Base-by-base conservation (phyloP, 352 stramenopile species). In the Phytophthora pluvialis region DNA sequence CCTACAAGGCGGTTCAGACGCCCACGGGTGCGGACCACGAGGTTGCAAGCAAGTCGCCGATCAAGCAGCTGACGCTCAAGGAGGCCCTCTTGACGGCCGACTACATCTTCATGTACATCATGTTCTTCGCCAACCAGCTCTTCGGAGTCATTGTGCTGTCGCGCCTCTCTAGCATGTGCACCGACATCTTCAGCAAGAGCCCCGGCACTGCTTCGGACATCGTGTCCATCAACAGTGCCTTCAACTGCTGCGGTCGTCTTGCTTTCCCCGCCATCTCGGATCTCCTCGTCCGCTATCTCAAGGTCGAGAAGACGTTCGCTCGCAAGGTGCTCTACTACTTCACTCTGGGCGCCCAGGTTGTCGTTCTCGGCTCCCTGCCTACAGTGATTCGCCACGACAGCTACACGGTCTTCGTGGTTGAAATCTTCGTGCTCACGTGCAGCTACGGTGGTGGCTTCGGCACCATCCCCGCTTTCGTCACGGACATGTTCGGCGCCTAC, bases 401-500 rank as follows among this genome's bases (percentile, higher is more conserved):
- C 64, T 93, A 83, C 72, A 78, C 60, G 28, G 21, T 78, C 16
- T 94, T 94, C 54, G 70, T 82, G 9, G 50, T 77, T 31, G 70
- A 86, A 40, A 78, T 89, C 43, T 94, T 91, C 67, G 67, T 93
- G 32, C 59, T 95, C n/a, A 93, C 85, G 42, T 69, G 77, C 42
- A 82, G 76, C 61, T 93, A 93, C 67, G 87, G 87, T 25, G 87
- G 83, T 25, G 82, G 81, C 42, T 86, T 93, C 31, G 83, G 81
- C 44, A 91, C 72, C 16, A 92, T 93, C 53, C 85, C 86, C 15
- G 82, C 71, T 32, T 83, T 94, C 53, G 53, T 95, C 31, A 91
- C 85, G 5, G 87, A 94, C 45, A 94, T 94, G 84, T 95, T 91
- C 61, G 87, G 87, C 16, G 78, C 81, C 11, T 91, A 73, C 65